A percentile compares a stretch with the other conserved stretches of the same genome.
Evolutionary conservation across 108 stramenopile species (phyloP).

Genomic region (Aurantiochytrium sp.): DNA sequence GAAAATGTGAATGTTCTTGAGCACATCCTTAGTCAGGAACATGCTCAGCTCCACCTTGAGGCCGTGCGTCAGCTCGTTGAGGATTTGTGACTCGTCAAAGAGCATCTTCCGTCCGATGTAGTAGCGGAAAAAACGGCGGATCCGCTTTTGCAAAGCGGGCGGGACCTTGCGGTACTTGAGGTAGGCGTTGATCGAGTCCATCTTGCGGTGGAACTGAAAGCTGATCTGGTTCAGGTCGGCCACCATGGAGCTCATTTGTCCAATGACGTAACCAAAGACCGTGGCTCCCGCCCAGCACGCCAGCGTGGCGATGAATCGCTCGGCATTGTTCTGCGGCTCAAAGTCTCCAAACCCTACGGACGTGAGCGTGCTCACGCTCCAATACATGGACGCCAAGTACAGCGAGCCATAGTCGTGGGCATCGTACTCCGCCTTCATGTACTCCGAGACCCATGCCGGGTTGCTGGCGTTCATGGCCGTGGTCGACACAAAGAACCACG

Average conservation of each 20-base stretch:
- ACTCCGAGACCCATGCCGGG: neutral
- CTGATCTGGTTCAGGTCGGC: conserved; percentile 1
- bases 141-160: neutral
- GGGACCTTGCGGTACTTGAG: conserved; percentile 26
- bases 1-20: conserved; percentile 15
- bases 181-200: conserved; percentile 26
- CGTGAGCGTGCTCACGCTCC: conserved; percentile 15
- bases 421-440: neutral
- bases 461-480: neutral
- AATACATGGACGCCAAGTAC: neutral
- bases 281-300: conserved; percentile 26
- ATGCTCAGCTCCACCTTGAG: conserved; percentile 21
- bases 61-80: conserved; percentile 3
- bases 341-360: conserved; percentile 13
- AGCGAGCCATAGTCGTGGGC: neutral
- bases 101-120: conserved; percentile 7
- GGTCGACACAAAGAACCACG: neutral
- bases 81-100: conserved; percentile 18
- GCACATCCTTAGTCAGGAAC: conserved; percentile 4
- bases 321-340: neutral
- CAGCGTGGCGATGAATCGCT: neutral
- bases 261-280: conserved; percentile 21
- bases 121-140: neutral
- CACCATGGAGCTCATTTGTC: conserved; percentile 27
- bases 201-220: conserved; percentile 3